Percentiles rank a stretch among this genome's conserved stretches.
phyloP scores from a whole-genome alignment of 1,284 basidiomycete species.

The Wolfiporia cocos region DNA sequence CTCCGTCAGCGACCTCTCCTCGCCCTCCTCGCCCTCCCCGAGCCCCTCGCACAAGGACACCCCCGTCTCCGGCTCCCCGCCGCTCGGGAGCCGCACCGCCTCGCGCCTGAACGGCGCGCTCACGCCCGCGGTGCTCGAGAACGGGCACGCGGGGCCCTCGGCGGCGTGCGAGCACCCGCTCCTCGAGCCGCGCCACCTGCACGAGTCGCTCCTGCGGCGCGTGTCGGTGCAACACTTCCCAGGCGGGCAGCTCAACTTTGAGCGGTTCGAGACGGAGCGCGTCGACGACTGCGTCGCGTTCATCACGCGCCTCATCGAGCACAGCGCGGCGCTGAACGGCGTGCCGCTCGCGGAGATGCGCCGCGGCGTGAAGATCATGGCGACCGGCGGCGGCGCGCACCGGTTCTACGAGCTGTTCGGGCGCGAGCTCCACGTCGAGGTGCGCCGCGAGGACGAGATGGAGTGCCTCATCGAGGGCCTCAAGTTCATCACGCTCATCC shows the following conservation, averaged over 20 bases:
- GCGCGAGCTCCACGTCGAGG: conserved; percentile 76
- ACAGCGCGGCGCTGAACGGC: conserved; percentile 83
- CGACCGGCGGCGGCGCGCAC: conserved; percentile 97
- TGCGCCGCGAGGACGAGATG: conserved; percentile 96
- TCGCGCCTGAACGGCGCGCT: conserved; percentile 62
- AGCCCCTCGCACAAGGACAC: conserved; percentile 30
- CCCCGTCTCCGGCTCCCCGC: conserved; percentile 11
- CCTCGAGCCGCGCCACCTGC: conserved; percentile 46
- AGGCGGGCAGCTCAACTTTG: conserved; percentile 96
- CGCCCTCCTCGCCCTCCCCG: conserved; percentile 44
- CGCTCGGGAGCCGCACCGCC: conserved; percentile 20
- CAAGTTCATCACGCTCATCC: conserved; percentile 95
- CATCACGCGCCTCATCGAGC: conserved; percentile 83
- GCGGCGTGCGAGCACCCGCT: conserved; percentile 24
- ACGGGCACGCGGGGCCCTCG: conserved; percentile 21
- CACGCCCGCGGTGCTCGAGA: conserved; percentile 73
- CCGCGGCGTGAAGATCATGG: conserved; percentile 92
- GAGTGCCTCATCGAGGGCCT: conserved; percentile 96
- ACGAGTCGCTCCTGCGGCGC: conserved; percentile 62
- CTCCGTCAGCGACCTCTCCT: conserved; percentile 38
- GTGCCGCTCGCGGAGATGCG: conserved; percentile 92
- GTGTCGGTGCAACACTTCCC: conserved; percentile 79
- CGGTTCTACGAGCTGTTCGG: conserved; percentile 86
- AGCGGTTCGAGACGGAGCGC: conserved; percentile 92
- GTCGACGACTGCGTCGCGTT: conserved; percentile 86